phyloP scores from a whole-genome alignment of 2,329 filamentous ascomycete genomes.

The Knoxdaviesia capensis region DNA sequence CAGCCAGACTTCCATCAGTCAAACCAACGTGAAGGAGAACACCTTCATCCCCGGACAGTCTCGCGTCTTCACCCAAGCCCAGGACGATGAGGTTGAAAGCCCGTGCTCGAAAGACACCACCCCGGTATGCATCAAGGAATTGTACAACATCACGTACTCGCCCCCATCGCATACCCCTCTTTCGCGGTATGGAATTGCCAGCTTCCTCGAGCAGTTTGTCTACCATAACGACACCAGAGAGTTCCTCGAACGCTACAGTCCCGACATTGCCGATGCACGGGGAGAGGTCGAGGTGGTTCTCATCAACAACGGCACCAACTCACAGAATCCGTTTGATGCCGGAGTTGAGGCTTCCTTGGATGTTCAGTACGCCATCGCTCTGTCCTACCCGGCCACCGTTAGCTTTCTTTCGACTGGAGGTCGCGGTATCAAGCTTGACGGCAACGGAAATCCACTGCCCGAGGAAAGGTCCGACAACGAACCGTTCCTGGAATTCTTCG shows the following conservation, averaged over 20 bases:
- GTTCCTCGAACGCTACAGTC: slow-evolving; percentile 17
- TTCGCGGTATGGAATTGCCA: slow-evolving; percentile 21
- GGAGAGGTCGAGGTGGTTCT: slow-evolving; percentile 20
- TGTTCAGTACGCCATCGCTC: slow-evolving; percentile 24
- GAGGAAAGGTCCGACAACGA: slow-evolving; percentile 23
- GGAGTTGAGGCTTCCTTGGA: slow-evolving; percentile 26
- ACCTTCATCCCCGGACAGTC: no score
- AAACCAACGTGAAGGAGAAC: no score
- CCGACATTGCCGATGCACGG: slow-evolving; percentile 14
- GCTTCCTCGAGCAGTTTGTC: slow-evolving; percentile 27
- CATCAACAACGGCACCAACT: slow-evolving; percentile 23
- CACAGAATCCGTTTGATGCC: slow-evolving; percentile 15
- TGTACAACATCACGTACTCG: slow-evolving; percentile 24
- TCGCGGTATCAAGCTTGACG: slow-evolving; percentile 19
- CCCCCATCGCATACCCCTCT: slow-evolving; percentile 5
- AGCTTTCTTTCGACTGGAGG: slow-evolving; percentile 25
- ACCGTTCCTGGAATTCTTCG: slow-evolving; percentile 33
- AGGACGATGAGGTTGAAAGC: no score
- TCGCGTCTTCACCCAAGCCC: no score
- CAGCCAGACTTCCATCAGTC: no score
- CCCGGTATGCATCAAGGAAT: slow-evolving; percentile 19
- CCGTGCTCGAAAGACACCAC: slow-evolving; percentile 14
- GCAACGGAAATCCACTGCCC: slow-evolving; percentile 14
- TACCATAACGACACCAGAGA: slow-evolving; percentile 19
- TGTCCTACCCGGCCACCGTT: slow-evolving; percentile 22